phyloP scores from a whole-genome alignment of 257 asterid genomes.

The Solanum chiquidenum region DNA sequence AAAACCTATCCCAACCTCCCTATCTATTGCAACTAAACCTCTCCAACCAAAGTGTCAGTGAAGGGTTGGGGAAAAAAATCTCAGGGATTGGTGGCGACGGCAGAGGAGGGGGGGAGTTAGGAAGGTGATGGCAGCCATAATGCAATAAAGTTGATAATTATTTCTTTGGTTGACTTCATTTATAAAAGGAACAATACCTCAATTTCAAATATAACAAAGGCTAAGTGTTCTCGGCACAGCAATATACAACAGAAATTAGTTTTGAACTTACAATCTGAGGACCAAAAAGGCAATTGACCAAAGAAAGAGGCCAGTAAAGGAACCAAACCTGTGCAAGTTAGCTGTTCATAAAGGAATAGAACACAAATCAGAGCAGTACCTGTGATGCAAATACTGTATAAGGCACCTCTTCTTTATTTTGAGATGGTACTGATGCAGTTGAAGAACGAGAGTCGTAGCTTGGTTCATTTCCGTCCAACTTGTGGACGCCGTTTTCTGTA shows the following conservation, averaged over 20 bases:
- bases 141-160: not conserved
- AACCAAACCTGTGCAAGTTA: not conserved
- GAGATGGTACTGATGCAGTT: constrained; percentile 34
- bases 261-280: not conserved
- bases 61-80: not conserved
- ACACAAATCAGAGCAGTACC: constrained; percentile 26
- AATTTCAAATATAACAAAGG: not conserved
- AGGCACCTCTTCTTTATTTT: constrained; percentile 30
- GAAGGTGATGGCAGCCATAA: not conserved
- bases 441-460: constrained; percentile 24
- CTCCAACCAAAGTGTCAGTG: not conserved
- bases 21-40: not conserved
- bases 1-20: not conserved
- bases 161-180: not conserved
- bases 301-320: not conserved
- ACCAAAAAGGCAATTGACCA: not conserved
- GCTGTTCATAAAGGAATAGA: not conserved
- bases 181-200: not conserved
- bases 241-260: not conserved
- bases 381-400: constrained; percentile 20
- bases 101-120: not conserved
- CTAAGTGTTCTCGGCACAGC: not conserved
- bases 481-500: constrained; percentile 19
- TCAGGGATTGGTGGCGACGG: not conserved
- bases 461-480: constrained; percentile 45